phyloP scores from a whole-genome alignment of 192 early-diverging fungal species.

The Radiomyces spectabilis region DNA sequence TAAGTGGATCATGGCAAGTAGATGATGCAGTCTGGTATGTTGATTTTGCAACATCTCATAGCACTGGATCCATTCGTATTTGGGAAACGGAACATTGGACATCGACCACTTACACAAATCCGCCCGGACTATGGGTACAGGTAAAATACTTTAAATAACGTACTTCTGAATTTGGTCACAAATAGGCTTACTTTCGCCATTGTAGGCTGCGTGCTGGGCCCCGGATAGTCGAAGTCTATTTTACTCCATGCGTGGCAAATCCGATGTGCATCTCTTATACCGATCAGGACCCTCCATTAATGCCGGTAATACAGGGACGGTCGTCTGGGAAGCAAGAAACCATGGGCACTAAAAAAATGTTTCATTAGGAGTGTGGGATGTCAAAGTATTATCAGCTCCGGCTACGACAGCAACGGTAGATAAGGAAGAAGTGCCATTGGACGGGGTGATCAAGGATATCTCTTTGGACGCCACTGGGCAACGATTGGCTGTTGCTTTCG shows the following conservation, averaged over 20 bases:
- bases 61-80: slow-evolving; percentile 28
- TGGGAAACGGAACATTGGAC: slow-evolving; percentile 47
- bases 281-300: neutral
- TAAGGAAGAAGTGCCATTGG: slow-evolving; percentile 11
- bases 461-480: slow-evolving; percentile 43
- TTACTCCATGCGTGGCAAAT: slow-evolving; percentile 39
- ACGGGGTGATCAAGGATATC: slow-evolving; percentile 43
- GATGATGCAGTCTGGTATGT: neutral
- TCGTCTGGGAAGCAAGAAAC: no score
- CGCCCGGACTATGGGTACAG: slow-evolving; percentile 25
- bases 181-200: neutral
- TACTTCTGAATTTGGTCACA: neutral
- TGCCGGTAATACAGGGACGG: no score
- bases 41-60: slow-evolving; percentile 4
- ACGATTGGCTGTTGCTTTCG: slow-evolving; percentile 45
- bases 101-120: slow-evolving; percentile 8
- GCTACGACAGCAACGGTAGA: neutral
- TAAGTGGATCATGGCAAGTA: slow-evolving; percentile 20
- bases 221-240: slow-evolving; percentile 50
- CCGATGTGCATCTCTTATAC: slow-evolving; percentile 29
- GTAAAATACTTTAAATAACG: slow-evolving; percentile 12
- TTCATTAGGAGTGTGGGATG: neutral
- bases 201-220: slow-evolving; percentile 49
- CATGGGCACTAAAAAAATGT: no score
- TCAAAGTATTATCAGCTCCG: neutral